Conservation (phyloP, 495 filamentous ascomycete species). For the Bryoglossum gracile region DNA sequence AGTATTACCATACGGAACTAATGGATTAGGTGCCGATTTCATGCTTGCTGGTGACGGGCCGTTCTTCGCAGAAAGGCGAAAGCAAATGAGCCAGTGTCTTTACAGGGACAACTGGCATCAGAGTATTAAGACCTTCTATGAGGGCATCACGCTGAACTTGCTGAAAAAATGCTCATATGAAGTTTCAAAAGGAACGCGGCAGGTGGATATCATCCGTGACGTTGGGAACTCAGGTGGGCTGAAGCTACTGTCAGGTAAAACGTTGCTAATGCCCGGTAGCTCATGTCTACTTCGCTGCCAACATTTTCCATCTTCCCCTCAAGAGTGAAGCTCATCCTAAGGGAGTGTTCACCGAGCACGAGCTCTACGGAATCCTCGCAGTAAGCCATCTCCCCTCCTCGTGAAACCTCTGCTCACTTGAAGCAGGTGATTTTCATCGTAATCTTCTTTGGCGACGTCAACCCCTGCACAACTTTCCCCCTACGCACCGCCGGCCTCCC, state of each 20-base stretch:
- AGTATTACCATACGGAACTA: too few species aligned
- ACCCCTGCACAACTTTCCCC: conserved; percentile 45
- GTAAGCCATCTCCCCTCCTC: too few species aligned
- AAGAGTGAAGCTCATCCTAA: conserved; percentile 58
- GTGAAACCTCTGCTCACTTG: too few species aligned
- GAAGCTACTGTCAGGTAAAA: conserved; percentile 39
- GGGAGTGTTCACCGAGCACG: conserved; percentile 68
- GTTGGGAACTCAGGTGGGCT: conserved; percentile 47
- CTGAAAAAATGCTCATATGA: conserved; percentile 53
- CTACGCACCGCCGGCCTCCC: conserved; percentile 54
- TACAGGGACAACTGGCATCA: conserved; percentile 40
- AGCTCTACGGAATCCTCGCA: conserved; percentile 66
- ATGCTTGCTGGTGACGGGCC: conserved; percentile 49
- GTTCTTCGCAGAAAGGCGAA: conserved; percentile 36
- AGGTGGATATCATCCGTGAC: conserved; percentile 69
- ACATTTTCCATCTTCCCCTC: conserved; percentile 64
- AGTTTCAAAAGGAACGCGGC: conserved; percentile 28
- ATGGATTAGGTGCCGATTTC: conserved; percentile 41
- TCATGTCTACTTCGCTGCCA: conserved; percentile 63
- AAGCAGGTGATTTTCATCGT: conserved; percentile 46
- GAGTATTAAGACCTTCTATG: conserved; percentile 56
- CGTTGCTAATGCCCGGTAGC: conserved; percentile 52
- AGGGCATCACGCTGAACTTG: conserved; percentile 54
- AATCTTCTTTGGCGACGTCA: conserved; percentile 39
- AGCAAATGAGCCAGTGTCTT: conserved; percentile 52